phyloP scores from a whole-genome alignment of 257 asterid species.

The Knoxia roxburghii region DNA sequence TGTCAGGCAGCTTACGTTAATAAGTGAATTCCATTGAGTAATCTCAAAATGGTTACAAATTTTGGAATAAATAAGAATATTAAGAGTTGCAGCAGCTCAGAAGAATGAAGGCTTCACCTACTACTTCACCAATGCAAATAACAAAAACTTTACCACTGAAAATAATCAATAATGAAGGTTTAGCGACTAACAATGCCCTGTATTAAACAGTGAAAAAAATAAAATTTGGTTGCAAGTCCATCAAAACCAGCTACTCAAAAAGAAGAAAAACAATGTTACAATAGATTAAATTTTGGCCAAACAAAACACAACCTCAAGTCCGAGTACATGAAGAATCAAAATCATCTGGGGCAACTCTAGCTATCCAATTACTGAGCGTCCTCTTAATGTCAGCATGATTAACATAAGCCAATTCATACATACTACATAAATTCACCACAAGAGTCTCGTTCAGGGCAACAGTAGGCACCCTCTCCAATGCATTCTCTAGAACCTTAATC shows the following conservation, averaged over 20 bases:
- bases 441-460: conserved; percentile 78
- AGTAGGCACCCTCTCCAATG: conserved; percentile 91
- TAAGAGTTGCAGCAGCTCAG: neutral
- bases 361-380: conserved; percentile 95
- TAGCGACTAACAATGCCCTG: neutral
- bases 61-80: neutral
- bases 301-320: conserved; percentile 45
- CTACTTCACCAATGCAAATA: neutral
- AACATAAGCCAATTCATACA: conserved; percentile 96
- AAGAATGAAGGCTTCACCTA: neutral
- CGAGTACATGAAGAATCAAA: conserved; percentile 85
- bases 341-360: conserved; percentile 96
- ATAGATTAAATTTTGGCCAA: neutral
- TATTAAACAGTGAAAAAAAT: neutral
- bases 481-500: conserved; percentile 87
- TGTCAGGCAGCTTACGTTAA: neutral
- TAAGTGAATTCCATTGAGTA: neutral
- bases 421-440: conserved; percentile 91
- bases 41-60: neutral
- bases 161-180: neutral
- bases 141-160: neutral
- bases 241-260: neutral
- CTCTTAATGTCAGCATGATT: conserved; percentile 77
- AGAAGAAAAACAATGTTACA: neutral
- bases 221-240: neutral